phyloP scores from a whole-genome alignment of 352 stramenopile species.

The Halophytophthora polymorphica region DNA sequence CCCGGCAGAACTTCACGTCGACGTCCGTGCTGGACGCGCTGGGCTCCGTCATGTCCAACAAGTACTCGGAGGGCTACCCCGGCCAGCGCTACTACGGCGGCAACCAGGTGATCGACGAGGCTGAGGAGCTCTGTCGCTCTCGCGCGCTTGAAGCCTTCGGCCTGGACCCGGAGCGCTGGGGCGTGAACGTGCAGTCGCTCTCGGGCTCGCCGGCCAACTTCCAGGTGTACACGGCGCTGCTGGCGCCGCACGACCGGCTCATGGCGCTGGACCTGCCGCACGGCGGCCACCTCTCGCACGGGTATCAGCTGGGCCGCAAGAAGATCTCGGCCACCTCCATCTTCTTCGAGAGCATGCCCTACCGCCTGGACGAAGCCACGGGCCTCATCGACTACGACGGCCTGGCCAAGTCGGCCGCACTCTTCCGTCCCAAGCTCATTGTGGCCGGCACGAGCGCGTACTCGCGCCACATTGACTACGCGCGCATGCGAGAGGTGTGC shows the following conservation, averaged over 20 bases:
- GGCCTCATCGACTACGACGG: slow-evolving; percentile 99
- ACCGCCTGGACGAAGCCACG: slow-evolving; percentile 95
- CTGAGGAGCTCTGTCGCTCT: slow-evolving; percentile 97
- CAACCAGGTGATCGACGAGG: slow-evolving; percentile 99
- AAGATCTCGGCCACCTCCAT: slow-evolving; percentile 99
- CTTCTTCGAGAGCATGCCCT: slow-evolving; percentile 99
- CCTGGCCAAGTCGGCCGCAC: slow-evolving; percentile 92
- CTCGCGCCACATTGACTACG: slow-evolving; percentile 98
- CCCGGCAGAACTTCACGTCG: slow-evolving; percentile 95
- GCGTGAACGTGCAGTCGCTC: slow-evolving; percentile 97
- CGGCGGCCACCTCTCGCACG: slow-evolving; percentile 98
- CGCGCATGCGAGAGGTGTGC: slow-evolving; percentile 96
- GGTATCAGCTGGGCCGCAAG: slow-evolving; percentile 98
- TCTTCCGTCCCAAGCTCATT: slow-evolving; percentile 97
- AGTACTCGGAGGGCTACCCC: slow-evolving; percentile 98
- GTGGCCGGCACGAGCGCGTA: slow-evolving; percentile 98
- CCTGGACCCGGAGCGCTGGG: slow-evolving; percentile 94
- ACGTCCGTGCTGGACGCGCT: slow-evolving; percentile 97
- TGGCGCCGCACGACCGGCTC: slow-evolving; percentile 98
- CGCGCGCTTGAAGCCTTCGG: slow-evolving; percentile 97
- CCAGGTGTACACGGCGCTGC: slow-evolving; percentile 97
- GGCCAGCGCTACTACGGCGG: slow-evolving; percentile 95
- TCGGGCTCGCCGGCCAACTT: slow-evolving; percentile 99
- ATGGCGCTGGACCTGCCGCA: slow-evolving; percentile 98
- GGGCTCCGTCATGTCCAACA: slow-evolving; percentile 99